A percentile compares a stretch with the other conserved stretches of the same genome.
Conservation (phyloP, 2,329 filamentous ascomycete species). For the Colletotrichum sp. region DNA sequence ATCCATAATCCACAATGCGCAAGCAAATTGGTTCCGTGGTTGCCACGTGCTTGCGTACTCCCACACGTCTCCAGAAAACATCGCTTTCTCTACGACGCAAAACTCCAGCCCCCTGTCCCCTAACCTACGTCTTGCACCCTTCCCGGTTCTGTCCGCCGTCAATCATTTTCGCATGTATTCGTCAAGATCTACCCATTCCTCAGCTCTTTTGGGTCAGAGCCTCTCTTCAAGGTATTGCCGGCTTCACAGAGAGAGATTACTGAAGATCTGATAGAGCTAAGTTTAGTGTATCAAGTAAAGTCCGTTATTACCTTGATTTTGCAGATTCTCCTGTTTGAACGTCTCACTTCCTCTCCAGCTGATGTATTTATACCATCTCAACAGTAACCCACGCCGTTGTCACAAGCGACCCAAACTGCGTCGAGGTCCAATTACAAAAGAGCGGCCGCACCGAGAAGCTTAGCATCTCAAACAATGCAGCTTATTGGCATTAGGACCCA, state of each 20-base stretch:
- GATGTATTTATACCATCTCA: not conserved
- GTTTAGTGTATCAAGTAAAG: not conserved
- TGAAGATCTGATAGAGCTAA: not conserved
- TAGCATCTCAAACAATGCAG: not conserved
- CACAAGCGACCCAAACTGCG: accelerated
- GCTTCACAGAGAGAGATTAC: not conserved
- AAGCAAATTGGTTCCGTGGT: too few relatives aligned
- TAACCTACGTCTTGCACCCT: not conserved
- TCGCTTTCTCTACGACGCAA: not conserved
- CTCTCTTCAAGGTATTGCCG: not conserved
- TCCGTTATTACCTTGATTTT: not conserved
- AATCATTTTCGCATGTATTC: not conserved
- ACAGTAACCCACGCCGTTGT: too few relatives aligned
- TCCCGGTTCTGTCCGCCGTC: not conserved
- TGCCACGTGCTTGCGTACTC: too few relatives aligned
- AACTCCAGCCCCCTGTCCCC: not conserved
- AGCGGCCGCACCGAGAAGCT: accelerated
- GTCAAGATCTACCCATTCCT: not conserved
- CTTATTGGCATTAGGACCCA: too few relatives aligned
- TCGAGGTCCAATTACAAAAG: not conserved
- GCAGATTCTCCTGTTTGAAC: not conserved
- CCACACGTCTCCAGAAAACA: not conserved
- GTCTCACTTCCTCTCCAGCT: not conserved
- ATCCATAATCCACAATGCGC: too few relatives aligned
- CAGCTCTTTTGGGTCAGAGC: not conserved